Conservation (phyloP, 345 rosid genomes). For the Litchi chinensis region DNA sequence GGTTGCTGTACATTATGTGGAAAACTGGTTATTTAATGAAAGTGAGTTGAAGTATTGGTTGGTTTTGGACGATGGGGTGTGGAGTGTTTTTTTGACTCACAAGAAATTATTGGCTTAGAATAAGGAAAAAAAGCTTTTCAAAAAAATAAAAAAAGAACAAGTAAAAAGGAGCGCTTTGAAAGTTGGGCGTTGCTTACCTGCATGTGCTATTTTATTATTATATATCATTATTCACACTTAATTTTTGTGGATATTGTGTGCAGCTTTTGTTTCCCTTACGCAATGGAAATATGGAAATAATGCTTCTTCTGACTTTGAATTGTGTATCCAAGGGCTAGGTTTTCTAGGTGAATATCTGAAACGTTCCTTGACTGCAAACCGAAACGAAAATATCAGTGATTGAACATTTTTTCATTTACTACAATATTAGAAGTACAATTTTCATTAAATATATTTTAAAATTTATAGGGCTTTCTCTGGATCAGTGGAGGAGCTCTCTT, state of each 20-base stretch:
- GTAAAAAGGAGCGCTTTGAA: background rate
- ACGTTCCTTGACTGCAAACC: too few species aligned
- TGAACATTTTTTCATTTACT: too few species aligned
- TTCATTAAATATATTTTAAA: too few species aligned
- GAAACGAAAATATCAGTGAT: too few species aligned
- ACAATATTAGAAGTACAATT: too few species aligned
- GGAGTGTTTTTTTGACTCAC: background rate
- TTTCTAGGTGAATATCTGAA: background rate
- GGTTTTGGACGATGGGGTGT: background rate
- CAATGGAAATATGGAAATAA: background rate
- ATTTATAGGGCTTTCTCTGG: too few species aligned
- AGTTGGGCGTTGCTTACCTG: background rate
- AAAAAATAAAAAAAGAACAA: background rate
- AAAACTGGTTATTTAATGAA: background rate
- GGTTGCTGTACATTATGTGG: background rate
- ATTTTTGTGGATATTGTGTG: background rate
- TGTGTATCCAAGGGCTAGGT: background rate
- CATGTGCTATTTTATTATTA: too few species aligned
- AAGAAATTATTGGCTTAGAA: background rate
- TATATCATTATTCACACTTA: background rate
- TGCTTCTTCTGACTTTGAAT: slow-evolving; percentile 2
- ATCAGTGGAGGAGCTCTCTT: too few species aligned
- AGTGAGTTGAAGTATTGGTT: background rate
- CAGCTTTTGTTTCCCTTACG: background rate
- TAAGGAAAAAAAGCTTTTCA: too few species aligned